Evolutionary conservation across 140 eudicot genomes (phyloP).

Genomic region (Stevia rebaudiana): DNA sequence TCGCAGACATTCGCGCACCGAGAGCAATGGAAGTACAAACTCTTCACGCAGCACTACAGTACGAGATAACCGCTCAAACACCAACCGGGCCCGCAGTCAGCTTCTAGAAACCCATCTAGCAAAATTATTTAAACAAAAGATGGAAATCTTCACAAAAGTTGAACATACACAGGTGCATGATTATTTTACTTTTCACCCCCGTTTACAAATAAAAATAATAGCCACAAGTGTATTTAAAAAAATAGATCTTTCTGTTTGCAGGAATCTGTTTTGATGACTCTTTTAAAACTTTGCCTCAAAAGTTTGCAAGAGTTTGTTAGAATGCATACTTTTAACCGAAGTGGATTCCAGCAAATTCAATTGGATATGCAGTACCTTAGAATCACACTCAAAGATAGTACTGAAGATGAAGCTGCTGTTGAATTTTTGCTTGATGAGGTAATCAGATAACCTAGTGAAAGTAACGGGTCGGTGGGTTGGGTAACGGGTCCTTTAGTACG

Average conservation of each 20-base stretch:
- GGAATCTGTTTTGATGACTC: conserved; percentile 81
- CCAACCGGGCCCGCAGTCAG: conserved; percentile 91
- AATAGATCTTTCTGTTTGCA: conserved; percentile 35
- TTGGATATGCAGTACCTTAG: conserved; percentile 85
- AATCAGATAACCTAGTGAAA: neutral
- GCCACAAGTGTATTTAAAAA: conserved; percentile 5
- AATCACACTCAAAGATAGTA: conserved; percentile 55
- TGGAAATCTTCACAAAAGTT: conserved; percentile 90
- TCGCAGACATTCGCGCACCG: conserved; percentile 79
- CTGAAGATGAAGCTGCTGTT: conserved; percentile 91
- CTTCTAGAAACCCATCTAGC: conserved; percentile 97
- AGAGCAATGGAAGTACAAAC: conserved; percentile 89
- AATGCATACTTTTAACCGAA: conserved; percentile 79
- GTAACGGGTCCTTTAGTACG: neutral
- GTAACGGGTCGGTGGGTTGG: neutral
- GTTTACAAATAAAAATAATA: neutral
- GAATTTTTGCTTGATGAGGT: conserved; percentile 98
- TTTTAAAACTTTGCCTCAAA: conserved; percentile 73
- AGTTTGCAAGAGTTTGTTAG: conserved; percentile 87
- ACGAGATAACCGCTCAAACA: conserved; percentile 73
- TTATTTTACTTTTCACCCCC: neutral
- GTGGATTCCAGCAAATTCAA: conserved; percentile 98
- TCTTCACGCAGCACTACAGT: conserved; percentile 90
- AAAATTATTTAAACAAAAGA: conserved; percentile 84
- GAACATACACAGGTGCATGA: conserved; percentile 75